These are phyloP conservation scores for Chlorella sp. DNA, from an alignment of 139 green algal species.

Conservation along the genomic window DNA sequence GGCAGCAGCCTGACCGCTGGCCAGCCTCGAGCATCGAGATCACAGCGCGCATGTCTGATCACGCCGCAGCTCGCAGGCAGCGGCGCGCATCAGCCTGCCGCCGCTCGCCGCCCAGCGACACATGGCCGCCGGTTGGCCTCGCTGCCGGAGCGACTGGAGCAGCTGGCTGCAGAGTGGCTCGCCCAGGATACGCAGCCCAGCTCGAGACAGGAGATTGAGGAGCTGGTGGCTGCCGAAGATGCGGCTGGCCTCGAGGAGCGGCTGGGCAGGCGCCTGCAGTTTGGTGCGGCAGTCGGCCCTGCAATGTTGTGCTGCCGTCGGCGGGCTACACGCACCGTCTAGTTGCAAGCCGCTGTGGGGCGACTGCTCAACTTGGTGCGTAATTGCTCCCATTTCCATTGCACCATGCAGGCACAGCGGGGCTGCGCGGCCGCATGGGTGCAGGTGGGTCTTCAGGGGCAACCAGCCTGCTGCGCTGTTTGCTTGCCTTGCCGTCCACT, in stretches of 20 bases:
- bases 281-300: slow-evolving; percentile 46
- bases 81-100: no score
- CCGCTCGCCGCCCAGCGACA: no score
- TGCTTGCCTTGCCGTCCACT: no score
- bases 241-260: slow-evolving; percentile 39
- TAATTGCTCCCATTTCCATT: no score
- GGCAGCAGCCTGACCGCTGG: no score
- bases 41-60: no score
- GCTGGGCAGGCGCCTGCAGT: slow-evolving; percentile 60
- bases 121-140: background rate
- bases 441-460: slow-evolving; percentile 67
- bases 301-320: background rate
- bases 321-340: background rate
- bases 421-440: slow-evolving; percentile 74
- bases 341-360: background rate
- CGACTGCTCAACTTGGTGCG: no score
- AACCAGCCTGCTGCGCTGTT: no score
- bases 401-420: slow-evolving; percentile 78
- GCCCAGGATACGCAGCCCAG: background rate
- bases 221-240: slow-evolving; percentile 4
- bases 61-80: no score
- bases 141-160: background rate
- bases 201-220: background rate
- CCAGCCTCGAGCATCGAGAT: no score
- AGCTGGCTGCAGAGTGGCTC: slow-evolving; percentile 6